These are phyloP conservation scores for Smittium mucronatum DNA, from an alignment of 371 early-diverging fungal genomes.

Conservation along the genomic window DNA sequence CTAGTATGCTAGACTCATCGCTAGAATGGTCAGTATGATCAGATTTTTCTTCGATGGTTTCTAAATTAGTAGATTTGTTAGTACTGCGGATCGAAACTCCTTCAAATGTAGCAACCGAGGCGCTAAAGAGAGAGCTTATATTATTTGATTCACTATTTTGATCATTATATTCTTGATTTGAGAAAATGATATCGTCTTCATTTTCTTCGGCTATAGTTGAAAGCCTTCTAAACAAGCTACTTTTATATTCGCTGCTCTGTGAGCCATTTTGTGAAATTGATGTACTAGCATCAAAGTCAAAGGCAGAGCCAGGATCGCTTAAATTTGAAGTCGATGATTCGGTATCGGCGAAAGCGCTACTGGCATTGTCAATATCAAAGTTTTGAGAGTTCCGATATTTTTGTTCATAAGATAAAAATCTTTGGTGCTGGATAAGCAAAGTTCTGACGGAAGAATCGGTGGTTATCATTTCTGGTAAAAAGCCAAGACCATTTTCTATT, in stretches of 20 bases:
- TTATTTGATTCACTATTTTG: neutral
- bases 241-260: neutral
- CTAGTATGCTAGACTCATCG: neutral
- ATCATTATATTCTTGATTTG: neutral
- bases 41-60: neutral
- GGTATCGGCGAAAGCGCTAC: neutral
- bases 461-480: slow-evolving; percentile 26
- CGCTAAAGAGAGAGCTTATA: neutral
- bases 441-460: slow-evolving; percentile 18
- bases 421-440: neutral
- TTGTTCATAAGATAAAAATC: neutral
- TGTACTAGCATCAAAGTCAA: neutral
- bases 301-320: neutral
- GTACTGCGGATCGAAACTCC: slow-evolving; percentile 2
- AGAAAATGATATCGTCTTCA: slow-evolving; percentile 1
- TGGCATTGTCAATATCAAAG: neutral
- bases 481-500: slow-evolving; percentile 30
- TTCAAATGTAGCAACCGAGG: neutral
- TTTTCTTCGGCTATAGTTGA: slow-evolving; percentile 3
- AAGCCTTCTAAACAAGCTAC: neutral
- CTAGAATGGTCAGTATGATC: neutral
- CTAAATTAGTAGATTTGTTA: neutral
- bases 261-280: neutral
- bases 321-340: neutral
- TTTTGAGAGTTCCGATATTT: neutral